These are phyloP conservation scores for Helminthosporium solani DNA, from an alignment of 2,329 filamentous ascomycete genomes.

Conservation along the genomic window DNA sequence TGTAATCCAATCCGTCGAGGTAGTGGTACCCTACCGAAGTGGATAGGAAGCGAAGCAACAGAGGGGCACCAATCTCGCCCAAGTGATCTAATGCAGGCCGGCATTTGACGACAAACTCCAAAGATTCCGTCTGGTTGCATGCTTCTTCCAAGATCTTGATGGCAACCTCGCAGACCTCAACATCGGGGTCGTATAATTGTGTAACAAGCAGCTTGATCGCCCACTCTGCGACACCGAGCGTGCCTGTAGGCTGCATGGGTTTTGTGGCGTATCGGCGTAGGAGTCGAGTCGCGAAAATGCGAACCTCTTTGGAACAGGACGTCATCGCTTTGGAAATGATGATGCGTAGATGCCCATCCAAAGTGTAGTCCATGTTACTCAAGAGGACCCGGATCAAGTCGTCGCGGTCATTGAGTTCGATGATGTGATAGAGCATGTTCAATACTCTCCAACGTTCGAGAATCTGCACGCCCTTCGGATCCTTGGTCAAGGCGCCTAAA, in stretches of 20 bases:
- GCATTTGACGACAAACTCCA: conserved; percentile 97
- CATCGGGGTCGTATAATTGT: conserved; percentile 94
- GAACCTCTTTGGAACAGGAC: conserved; percentile 83
- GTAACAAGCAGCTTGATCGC: conserved; percentile 96
- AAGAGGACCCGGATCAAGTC: conserved; percentile 88
- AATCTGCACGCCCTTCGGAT: conserved; percentile 79
- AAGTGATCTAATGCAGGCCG: conserved; percentile 91
- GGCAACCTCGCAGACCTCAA: conserved; percentile 93
- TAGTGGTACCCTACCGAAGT: conserved; percentile 98
- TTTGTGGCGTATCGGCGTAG: conserved; percentile 81
- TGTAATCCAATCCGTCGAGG: conserved; percentile 93
- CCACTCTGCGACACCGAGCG: conserved; percentile 79
- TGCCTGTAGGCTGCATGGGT: conserved; percentile 46
- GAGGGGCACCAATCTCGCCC: conserved; percentile 91
- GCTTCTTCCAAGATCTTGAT: conserved; percentile 97
- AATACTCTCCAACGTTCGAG: conserved; percentile 97
- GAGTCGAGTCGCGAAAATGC: conserved; percentile 84
- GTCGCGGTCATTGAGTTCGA: conserved; percentile 85
- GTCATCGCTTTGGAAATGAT: conserved; percentile 93
- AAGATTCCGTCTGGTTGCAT: conserved; percentile 84
- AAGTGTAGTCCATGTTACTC: conserved; percentile 86
- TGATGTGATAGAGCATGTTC: conserved; percentile 99
- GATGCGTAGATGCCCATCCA: conserved; percentile 82
- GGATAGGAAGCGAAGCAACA: conserved; percentile 88
- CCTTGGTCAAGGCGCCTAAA: conserved; percentile 81